Evolutionary conservation across 1,284 basidiomycete species (phyloP).

Genomic region (Pterula multifida): DNA sequence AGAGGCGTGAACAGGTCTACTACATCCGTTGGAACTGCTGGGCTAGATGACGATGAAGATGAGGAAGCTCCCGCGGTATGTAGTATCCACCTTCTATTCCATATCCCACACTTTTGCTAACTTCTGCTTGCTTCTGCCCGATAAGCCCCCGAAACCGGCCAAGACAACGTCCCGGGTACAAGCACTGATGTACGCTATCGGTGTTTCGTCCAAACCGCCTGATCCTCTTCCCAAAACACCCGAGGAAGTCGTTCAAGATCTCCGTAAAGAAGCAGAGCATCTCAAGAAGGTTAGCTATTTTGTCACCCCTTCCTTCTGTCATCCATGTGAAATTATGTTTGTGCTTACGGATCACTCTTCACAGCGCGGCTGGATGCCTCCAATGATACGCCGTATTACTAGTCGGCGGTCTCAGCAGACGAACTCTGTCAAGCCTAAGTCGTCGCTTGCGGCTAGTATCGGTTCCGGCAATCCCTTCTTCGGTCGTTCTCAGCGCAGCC

Average conservation of each 20-base stretch:
- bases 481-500: not conserved
- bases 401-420: not conserved
- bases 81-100: not conserved
- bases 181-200: slow-evolving; percentile 1
- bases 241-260: not conserved
- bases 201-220: not conserved
- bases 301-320: not conserved
- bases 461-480: slow-evolving; percentile 1
- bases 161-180: not conserved
- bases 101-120: not conserved
- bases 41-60: not conserved
- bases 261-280: not conserved
- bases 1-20: not conserved
- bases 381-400: not conserved
- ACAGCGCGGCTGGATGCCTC: slow-evolving; percentile 2
- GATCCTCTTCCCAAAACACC: not conserved
- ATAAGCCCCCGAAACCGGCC: not conserved
- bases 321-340: too few relatives aligned
- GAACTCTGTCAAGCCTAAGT: not conserved
- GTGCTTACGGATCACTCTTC: too few relatives aligned
- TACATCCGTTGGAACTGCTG: not conserved
- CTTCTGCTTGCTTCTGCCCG: not conserved
- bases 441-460: not conserved
- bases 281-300: not conserved
- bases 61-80: not conserved